phyloP scores from a whole-genome alignment of 2,329 filamentous ascomycete genomes.

The Fusarium cicatricum region DNA sequence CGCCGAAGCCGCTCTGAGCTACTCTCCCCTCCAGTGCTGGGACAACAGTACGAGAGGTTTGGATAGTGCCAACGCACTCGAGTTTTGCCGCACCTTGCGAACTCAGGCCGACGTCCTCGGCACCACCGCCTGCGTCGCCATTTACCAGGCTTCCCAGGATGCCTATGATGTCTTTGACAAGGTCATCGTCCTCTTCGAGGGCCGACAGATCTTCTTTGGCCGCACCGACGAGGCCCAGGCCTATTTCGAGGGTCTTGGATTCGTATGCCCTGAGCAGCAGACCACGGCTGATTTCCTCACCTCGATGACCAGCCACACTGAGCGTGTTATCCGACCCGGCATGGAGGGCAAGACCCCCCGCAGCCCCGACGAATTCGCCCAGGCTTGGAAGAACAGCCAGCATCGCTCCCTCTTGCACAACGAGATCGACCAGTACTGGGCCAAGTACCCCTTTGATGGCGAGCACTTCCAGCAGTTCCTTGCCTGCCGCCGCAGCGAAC shows the following conservation, averaged over 20 bases:
- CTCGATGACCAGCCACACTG: no score
- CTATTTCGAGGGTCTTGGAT: slow-evolving; percentile 55
- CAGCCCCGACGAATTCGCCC: slow-evolving; percentile 48
- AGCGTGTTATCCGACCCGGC: slow-evolving; percentile 45
- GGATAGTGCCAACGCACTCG: slow-evolving; percentile 69
- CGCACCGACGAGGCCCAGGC: slow-evolving; percentile 29
- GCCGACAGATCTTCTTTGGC: slow-evolving; percentile 65
- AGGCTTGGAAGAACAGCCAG: slow-evolving; percentile 43
- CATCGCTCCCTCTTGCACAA: slow-evolving; percentile 37
- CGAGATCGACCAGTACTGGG: slow-evolving; percentile 43
- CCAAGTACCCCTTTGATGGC: slow-evolving; percentile 35
- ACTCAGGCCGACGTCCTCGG: slow-evolving; percentile 67
- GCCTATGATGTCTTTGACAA: slow-evolving; percentile 67
- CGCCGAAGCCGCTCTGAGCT: slow-evolving; percentile 43
- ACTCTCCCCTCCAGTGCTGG: slow-evolving; percentile 70
- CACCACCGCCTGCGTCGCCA: slow-evolving; percentile 65
- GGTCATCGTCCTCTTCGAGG: slow-evolving; percentile 72
- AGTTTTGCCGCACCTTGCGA: slow-evolving; percentile 70
- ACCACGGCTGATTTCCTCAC: slow-evolving; percentile 79
- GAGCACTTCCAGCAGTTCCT: slow-evolving; percentile 33
- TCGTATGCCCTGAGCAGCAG: slow-evolving; percentile 59
- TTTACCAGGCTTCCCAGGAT: slow-evolving; percentile 66
- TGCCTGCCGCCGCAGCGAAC: slow-evolving; percentile 28
- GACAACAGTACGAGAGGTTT: slow-evolving; percentile 73
- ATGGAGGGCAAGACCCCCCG: slow-evolving; percentile 45